phyloP scores from a whole-genome alignment of 2,329 filamentous ascomycete genomes.

The Talaromyces verruculosus region DNA sequence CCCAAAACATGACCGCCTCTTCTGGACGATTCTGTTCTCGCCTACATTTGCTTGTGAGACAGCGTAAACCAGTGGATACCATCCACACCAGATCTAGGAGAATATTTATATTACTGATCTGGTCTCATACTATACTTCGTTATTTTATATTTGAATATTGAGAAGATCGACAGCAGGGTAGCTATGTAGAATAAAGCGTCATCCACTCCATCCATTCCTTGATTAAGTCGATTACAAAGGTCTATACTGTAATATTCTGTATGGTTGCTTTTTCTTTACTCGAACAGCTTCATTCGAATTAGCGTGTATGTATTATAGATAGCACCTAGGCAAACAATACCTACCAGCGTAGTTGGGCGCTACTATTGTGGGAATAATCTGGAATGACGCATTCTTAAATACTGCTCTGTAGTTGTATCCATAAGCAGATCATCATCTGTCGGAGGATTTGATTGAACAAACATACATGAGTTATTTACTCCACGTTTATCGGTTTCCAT shows the following conservation, averaged over 20 bases:
- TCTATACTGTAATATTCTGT: too few relatives aligned
- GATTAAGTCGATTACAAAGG: neutral
- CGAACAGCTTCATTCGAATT: too few relatives aligned
- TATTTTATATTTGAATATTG: neutral
- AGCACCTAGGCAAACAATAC: too few relatives aligned
- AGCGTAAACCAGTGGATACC: neutral
- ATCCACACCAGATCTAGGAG: neutral
- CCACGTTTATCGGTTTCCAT: neutral
- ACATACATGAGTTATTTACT: too few relatives aligned
- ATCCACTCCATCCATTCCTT: neutral
- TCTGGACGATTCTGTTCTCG: neutral
- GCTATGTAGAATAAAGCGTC: neutral
- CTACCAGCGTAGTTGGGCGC: neutral
- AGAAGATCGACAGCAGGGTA: neutral
- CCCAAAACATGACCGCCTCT: neutral
- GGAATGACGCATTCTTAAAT: neutral
- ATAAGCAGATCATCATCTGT: neutral
- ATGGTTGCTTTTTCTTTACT: neutral
- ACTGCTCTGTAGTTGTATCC: neutral
- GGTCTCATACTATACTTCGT: neutral
- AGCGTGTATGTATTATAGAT: too few relatives aligned
- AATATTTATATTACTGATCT: neutral
- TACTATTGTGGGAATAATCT: neutral
- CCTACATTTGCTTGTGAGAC: slow-evolving; percentile 1
- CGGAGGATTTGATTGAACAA: neutral